Base-by-base conservation (phyloP, 2,329 filamentous ascomycete species). In the Sphaerulina populicola region DNA sequence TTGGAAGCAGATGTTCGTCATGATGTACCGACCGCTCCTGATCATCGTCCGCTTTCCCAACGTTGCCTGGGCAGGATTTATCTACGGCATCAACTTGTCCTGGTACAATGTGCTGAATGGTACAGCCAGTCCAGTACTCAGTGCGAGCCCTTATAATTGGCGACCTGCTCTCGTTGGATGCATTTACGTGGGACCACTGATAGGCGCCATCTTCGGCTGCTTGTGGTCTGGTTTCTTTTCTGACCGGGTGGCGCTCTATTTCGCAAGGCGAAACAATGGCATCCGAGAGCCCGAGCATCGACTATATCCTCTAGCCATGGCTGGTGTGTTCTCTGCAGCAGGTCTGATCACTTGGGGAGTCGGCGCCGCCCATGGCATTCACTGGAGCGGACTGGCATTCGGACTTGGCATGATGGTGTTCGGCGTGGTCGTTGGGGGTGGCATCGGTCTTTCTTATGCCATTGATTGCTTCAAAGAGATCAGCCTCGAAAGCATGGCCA, bases 361-460 rank as follows among this genome's bases (percentile, higher is more conserved):
- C 0, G 74, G 75, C 6, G 73, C 75, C 1, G 71, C 71, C 5
- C 55, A 60, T 36, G 53, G 51, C 5, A 59, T 77, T 15, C 74
- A 76, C 44, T 74, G 71, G 71, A 67, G 76, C 36, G 75, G 73
- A 1, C 60, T 75, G 2, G 74, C 75, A 67, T 72, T 70, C 21
- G 64, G 74, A 15, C 68, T 76, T 21, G 72, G 70, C 21, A 64
- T 74, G 38, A 67, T 76, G 31, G 71, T 68, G 1, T 60, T 68
- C 44, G 69, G 69, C 9, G 72, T 72, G 38, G 66, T 68, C 1
- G 64, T 75, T 27, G 63, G 68, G 29, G 68, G 66, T 10, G 60
- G 65, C 62, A 69, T 72, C 11, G 64, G 62, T 8, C 64, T 72
- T 21, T 66, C 69, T 1, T 74, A 73, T 48, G 68, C 69, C 4